Percentiles rank a stretch among this genome's conserved stretches.
Evolutionary conservation across 257 asterid genomes (phyloP).

Genomic region (Paulownia fortunei): DNA sequence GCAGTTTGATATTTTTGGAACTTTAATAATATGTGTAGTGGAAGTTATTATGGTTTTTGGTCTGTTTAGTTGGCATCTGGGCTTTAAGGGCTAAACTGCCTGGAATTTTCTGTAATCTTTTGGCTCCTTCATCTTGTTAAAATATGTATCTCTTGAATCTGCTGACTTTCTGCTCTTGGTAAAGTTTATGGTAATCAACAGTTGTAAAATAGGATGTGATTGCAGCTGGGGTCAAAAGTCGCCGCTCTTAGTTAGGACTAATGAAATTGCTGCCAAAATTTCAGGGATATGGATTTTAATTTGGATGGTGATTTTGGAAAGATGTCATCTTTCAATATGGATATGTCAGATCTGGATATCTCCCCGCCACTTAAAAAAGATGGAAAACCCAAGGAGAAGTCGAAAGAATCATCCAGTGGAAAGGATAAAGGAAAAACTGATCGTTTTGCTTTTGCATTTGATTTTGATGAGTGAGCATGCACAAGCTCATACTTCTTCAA

Average conservation of each 20-base stretch:
- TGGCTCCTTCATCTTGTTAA: constrained; percentile 14
- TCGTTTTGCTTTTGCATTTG: constrained; percentile 70
- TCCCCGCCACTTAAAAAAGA: constrained; percentile 68
- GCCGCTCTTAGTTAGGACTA: constrained; percentile 24
- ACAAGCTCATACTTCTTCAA: constrained; percentile 8
- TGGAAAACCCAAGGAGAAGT: constrained; percentile 60
- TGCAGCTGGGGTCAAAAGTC: constrained; percentile 13
- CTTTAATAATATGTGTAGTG: constrained; percentile 7
- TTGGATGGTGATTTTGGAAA: constrained; percentile 87
- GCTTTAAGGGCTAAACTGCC: constrained; percentile 18
- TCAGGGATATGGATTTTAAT: constrained; percentile 90
- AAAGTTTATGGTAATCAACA: not conserved
- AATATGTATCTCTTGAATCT: constrained; percentile 15
- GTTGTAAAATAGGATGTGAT: constrained; percentile 14
- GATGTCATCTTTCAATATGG: constrained; percentile 76
- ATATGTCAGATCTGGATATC: constrained; percentile 79
- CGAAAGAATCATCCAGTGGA: constrained; percentile 53
- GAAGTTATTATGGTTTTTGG: constrained; percentile 16
- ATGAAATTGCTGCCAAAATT: constrained; percentile 35
- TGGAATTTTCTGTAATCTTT: not conserved
- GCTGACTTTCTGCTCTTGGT: constrained; percentile 19
- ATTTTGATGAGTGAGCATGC: constrained; percentile 77
- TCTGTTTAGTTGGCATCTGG: constrained; percentile 20
- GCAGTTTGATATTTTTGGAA: constrained; percentile 19
- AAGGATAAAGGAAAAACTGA: constrained; percentile 61